Conservation (phyloP, 805 yeast species). For the Saturnispora mendoncae region DNA sequence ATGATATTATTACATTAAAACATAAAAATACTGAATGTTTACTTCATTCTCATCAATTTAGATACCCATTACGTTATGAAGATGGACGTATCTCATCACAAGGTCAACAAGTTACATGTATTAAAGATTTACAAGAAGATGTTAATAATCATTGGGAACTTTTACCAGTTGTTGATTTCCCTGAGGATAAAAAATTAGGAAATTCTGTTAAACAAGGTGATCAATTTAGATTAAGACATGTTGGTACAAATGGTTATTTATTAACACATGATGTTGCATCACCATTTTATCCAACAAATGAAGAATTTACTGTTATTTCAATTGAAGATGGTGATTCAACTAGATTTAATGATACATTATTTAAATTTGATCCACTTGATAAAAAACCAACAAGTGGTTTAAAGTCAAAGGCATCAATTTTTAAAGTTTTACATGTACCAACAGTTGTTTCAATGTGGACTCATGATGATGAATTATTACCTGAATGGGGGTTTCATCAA, state of each 20-base stretch:
- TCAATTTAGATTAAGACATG: constrained; percentile 69
- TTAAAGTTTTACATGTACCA: constrained; percentile 72
- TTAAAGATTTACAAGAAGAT: constrained; percentile 46
- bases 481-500: constrained; percentile 92
- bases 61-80: constrained; percentile 86
- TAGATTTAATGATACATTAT: constrained; percentile 66
- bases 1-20: constrained; percentile 66
- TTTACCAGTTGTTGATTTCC: constrained; percentile 47
- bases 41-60: constrained; percentile 71
- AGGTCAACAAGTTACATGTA: constrained; percentile 88
- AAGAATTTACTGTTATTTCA: constrained; percentile 75
- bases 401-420: constrained; percentile 59
- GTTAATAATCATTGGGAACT: constrained; percentile 80
- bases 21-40: constrained; percentile 74
- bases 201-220: constrained; percentile 63
- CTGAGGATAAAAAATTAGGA: constrained; percentile 31
- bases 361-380: constrained; percentile 57
- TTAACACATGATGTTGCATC: constrained; percentile 95
- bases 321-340: constrained; percentile 45
- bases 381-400: constrained; percentile 43
- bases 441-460: constrained; percentile 94
- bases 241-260: constrained; percentile 67
- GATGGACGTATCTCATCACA: constrained; percentile 93
- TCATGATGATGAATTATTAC: constrained; percentile 70
- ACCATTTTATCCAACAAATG: constrained; percentile 84